Conservation (phyloP, 2,329 filamentous ascomycete species). For the Hansfordia pulvinata region DNA sequence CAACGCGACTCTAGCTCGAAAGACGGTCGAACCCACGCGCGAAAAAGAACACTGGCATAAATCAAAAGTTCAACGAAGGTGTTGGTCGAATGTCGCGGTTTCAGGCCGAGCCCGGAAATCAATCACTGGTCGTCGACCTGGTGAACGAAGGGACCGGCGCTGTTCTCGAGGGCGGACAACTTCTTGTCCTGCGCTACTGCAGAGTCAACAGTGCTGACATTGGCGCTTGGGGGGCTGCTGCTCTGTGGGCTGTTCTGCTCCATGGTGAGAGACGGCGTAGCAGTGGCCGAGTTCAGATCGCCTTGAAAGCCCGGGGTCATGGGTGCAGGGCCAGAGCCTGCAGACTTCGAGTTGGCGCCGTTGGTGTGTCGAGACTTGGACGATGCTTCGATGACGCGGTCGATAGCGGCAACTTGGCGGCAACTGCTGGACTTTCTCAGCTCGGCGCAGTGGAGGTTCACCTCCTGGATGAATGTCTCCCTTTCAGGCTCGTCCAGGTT, state of each 20-base stretch:
- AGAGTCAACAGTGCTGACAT: constrained; percentile 36
- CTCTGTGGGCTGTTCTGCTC: constrained; percentile 58
- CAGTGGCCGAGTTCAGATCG: constrained; percentile 37
- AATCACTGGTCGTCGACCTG: too few relatives aligned
- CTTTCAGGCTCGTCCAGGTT: constrained; percentile 47
- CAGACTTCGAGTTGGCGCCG: too few relatives aligned
- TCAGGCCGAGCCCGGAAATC: too few relatives aligned
- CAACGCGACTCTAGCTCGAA: too few relatives aligned
- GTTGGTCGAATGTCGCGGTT: too few relatives aligned
- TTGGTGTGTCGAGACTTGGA: too few relatives aligned
- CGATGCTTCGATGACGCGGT: constrained; percentile 29
- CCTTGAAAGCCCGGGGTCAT: constrained; percentile 25
- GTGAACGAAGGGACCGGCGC: too few relatives aligned
- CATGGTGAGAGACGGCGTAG: constrained; percentile 54
- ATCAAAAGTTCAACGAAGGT: too few relatives aligned
- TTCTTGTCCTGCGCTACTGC: constrained; percentile 7
- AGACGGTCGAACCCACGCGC: too few relatives aligned
- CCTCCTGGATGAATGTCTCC: constrained; percentile 27
- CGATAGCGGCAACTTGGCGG: constrained; percentile 2
- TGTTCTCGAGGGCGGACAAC: too few relatives aligned
- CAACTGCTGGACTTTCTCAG: constrained; percentile 2
- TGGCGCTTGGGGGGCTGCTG: constrained; percentile 50
- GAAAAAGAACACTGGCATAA: too few relatives aligned
- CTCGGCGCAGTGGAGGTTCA: constrained; percentile 1
- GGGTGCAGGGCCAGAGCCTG: too few relatives aligned